Evolutionary conservation across 306 rosid species (phyloP).

Genomic region (Mucuna pruriens): DNA sequence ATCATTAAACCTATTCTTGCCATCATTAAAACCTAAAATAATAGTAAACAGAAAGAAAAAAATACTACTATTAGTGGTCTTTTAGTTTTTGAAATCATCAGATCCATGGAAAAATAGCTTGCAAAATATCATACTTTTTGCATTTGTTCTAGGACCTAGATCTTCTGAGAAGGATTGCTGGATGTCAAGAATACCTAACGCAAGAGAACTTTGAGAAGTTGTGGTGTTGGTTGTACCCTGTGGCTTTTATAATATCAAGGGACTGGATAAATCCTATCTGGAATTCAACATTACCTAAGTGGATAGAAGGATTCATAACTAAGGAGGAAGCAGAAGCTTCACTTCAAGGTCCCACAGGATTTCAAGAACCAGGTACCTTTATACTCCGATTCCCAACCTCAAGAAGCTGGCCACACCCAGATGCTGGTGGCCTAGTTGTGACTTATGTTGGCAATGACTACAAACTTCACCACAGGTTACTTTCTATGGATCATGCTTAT

Average conservation of each 20-base stretch:
- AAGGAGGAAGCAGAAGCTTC: constrained; percentile 94
- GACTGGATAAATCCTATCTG: constrained; percentile 75
- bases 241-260: constrained; percentile 74
- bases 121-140: constrained; percentile 7
- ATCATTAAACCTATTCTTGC: constrained; percentile 8
- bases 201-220: constrained; percentile 87
- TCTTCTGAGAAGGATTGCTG: constrained; percentile 76
- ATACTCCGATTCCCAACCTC: constrained; percentile 92
- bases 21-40: neutral
- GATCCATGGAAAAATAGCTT: constrained; percentile 18
- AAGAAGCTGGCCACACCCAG: constrained; percentile 99
- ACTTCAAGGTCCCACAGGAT: constrained; percentile 81
- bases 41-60: neutral
- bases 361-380: constrained; percentile 94
- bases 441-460: constrained; percentile 74
- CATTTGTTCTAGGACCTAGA: constrained; percentile 72
- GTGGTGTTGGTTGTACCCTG: constrained; percentile 99
- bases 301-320: constrained; percentile 97
- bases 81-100: constrained; percentile 1
- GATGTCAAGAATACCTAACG: constrained; percentile 71
- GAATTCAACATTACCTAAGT: constrained; percentile 83
- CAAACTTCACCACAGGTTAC: constrained; percentile 75
- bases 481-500: constrained; percentile 63
- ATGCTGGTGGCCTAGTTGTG: constrained; percentile 87
- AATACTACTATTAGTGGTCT: neutral